Conservation (phyloP, 208 protist species). For the Crithidia expoeki region DNA sequence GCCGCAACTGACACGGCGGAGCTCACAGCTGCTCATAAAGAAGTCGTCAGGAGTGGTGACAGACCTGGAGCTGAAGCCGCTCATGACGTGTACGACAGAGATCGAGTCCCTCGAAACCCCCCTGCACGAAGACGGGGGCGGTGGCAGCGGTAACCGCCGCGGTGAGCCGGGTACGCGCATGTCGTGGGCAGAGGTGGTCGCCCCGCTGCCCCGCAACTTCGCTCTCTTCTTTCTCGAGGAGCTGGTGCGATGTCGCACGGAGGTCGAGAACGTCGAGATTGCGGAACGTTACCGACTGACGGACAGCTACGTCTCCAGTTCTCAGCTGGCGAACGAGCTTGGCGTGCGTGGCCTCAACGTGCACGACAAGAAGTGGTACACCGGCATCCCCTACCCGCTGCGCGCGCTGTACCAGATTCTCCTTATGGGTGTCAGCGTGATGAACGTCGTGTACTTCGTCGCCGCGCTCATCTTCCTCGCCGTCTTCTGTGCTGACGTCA, state of each 20-base stretch:
- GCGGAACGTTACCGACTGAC: constrained; percentile 47
- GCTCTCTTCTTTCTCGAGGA: constrained; percentile 70
- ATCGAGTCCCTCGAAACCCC: constrained; percentile 6
- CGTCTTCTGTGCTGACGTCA: constrained; percentile 41
- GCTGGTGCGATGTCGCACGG: constrained; percentile 58
- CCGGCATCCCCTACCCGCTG: constrained; percentile 44
- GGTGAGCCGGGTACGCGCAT: constrained; percentile 15
- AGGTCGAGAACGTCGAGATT: constrained; percentile 38
- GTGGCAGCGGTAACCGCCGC: not conserved
- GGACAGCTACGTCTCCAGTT: constrained; percentile 32
- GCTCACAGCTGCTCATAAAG: constrained; percentile 5
- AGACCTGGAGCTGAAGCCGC: constrained; percentile 22
- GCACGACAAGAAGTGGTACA: constrained; percentile 58
- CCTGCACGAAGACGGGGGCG: not conserved
- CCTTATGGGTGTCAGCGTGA: constrained; percentile 38
- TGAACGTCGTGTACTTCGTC: constrained; percentile 57
- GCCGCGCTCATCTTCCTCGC: constrained; percentile 55
- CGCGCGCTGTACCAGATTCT: constrained; percentile 41
- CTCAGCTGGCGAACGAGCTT: constrained; percentile 9
- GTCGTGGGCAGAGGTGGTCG: constrained; percentile 43
- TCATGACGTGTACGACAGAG: constrained; percentile 49
- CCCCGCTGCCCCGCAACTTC: constrained; percentile 35
- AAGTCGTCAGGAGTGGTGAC: not conserved
- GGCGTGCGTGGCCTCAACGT: constrained; percentile 29
- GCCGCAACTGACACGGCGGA: constrained; percentile 1